A percentile compares a stretch with the other conserved stretches of the same genome.
Evolutionary conservation across 108 stramenopile species (phyloP).

Genomic region (Cyclotella distinguenda): DNA sequence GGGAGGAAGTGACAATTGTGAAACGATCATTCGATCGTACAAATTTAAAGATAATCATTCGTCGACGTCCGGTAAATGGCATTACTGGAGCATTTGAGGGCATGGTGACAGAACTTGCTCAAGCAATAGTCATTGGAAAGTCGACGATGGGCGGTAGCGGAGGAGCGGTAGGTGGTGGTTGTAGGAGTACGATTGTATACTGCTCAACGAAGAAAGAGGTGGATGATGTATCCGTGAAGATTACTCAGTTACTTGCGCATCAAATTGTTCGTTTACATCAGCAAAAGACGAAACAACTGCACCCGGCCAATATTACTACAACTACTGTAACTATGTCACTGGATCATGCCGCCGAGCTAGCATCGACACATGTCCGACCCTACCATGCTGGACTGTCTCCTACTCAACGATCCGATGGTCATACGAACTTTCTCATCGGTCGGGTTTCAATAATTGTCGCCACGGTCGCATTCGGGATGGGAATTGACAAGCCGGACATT

Average conservation of each 20-base stretch:
- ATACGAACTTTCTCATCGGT: constrained; percentile 82
- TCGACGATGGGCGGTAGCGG: neutral
- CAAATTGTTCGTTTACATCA: constrained; percentile 9
- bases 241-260: constrained; percentile 18
- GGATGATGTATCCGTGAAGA: constrained; percentile 43
- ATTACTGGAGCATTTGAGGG: constrained; percentile 31
- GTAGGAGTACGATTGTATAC: constrained; percentile 83
- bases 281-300: constrained; percentile 2
- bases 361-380: constrained; percentile 18
- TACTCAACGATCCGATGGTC: constrained; percentile 53
- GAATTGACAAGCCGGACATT: constrained; percentile 91
- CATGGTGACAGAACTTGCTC: constrained; percentile 47
- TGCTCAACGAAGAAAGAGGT: constrained; percentile 58
- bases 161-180: no score
- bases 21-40: constrained; percentile 84
- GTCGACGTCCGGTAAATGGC: constrained; percentile 56
- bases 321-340: constrained; percentile 6
- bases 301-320: neutral
- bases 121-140: constrained; percentile 2
- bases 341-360: constrained; percentile 16
- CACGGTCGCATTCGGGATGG: constrained; percentile 98
- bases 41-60: constrained; percentile 82
- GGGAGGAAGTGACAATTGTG: constrained; percentile 43
- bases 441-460: constrained; percentile 83
- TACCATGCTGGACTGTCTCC: constrained; percentile 90